phyloP scores from a whole-genome alignment of 179 eudicot genomes.

The Silene vulgaris region DNA sequence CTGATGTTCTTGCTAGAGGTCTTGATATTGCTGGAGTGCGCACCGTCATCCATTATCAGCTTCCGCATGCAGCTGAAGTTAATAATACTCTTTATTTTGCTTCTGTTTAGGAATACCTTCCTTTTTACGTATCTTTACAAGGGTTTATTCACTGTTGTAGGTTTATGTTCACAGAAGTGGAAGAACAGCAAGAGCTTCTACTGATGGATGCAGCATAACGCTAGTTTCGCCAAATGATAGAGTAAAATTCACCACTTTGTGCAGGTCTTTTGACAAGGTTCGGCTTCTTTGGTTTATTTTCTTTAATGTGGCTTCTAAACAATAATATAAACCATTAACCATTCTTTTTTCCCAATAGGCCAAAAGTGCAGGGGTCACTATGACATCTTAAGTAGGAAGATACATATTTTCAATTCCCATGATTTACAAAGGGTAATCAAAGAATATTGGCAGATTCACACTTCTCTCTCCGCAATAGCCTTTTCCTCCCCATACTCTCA shows the following conservation, averaged over 20 bases:
- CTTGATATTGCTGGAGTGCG: slow-evolving; percentile 91
- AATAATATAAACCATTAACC: neutral
- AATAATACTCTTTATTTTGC: slow-evolving; percentile 8
- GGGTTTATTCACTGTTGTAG: slow-evolving; percentile 32
- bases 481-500: no score
- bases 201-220: slow-evolving; percentile 89
- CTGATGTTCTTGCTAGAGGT: slow-evolving; percentile 95
- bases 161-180: slow-evolving; percentile 98
- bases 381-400: neutral
- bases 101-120: neutral
- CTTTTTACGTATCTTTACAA: neutral
- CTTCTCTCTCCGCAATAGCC: no score
- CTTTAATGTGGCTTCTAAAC: neutral
- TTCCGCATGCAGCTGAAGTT: slow-evolving; percentile 94
- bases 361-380: neutral
- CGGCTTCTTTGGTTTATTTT: neutral
- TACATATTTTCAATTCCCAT: no score
- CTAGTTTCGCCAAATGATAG: slow-evolving; percentile 77
- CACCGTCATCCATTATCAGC: slow-evolving; percentile 91
- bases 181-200: slow-evolving; percentile 81
- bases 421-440: no score
- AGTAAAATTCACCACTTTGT: slow-evolving; percentile 71
- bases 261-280: slow-evolving; percentile 86
- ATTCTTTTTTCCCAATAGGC: neutral
- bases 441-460: no score